Percentiles rank a stretch among this genome's conserved stretches.
These are phyloP conservation scores for Cladosporium sp. DNA, from an alignment of 2,329 filamentous ascomycete genomes.

Conservation along the genomic window DNA sequence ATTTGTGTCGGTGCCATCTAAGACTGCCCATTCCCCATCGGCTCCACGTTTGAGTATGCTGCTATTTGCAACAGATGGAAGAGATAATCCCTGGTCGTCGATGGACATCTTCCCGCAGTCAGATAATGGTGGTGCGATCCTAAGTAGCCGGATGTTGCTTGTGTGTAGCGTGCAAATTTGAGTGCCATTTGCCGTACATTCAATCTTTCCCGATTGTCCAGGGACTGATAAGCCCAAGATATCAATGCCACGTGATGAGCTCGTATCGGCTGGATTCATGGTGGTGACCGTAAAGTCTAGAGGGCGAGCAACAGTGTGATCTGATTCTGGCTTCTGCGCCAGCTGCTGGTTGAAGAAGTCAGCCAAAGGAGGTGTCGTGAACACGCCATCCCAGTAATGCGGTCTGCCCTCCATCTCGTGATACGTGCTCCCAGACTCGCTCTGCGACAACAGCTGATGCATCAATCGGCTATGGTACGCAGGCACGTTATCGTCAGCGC, in stretches of 20 bases:
- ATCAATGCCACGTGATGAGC: constrained; percentile 48
- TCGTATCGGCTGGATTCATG: constrained; percentile 51
- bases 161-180: constrained; percentile 37
- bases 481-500: constrained; percentile 55
- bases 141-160: constrained; percentile 38
- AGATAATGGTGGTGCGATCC: constrained; percentile 17
- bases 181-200: constrained; percentile 32
- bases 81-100: constrained; percentile 10
- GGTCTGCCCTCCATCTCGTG: constrained; percentile 46
- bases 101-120: constrained; percentile 19
- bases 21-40: neutral
- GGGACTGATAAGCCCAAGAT: constrained; percentile 49
- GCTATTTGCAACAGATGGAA: neutral
- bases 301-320: constrained; percentile 19
- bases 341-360: constrained; percentile 45
- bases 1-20: no score
- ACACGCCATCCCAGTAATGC: constrained; percentile 54
- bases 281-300: constrained; percentile 46
- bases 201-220: constrained; percentile 48
- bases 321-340: constrained; percentile 13
- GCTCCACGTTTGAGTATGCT: neutral
- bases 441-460: constrained; percentile 45
- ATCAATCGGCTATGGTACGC: constrained; percentile 54
- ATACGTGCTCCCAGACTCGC: constrained; percentile 42
- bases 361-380: constrained; percentile 48